Percentiles rank a stretch among this genome's conserved stretches.
These are phyloP conservation scores for Melocanna baccifera DNA, from an alignment of 176 grass and related monocot genomes.

Conservation along the genomic window DNA sequence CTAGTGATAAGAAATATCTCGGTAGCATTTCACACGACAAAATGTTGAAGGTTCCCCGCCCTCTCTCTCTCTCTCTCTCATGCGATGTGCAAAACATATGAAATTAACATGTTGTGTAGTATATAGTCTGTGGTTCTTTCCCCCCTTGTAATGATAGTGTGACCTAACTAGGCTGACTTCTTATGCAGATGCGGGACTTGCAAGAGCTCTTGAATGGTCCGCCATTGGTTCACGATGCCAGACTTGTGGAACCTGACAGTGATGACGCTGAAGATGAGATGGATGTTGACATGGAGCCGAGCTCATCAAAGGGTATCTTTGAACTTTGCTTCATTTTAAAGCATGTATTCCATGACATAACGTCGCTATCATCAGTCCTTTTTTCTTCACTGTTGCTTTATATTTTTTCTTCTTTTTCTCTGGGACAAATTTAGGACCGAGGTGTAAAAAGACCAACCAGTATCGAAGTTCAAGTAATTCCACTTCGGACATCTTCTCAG, in stretches of 20 bases:
- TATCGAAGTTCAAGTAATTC: background rate
- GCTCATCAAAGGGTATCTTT: slow-evolving; percentile 29
- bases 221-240: slow-evolving; percentile 8
- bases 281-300: slow-evolving; percentile 42
- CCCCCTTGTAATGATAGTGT: background rate
- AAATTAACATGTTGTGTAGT: background rate
- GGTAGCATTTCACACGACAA: slow-evolving; percentile 59
- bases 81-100: background rate
- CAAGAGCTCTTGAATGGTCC: slow-evolving; percentile 41
- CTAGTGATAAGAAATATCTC: slow-evolving; percentile 38
- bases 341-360: background rate
- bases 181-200: slow-evolving; percentile 46
- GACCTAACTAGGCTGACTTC: too few species aligned
- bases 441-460: background rate
- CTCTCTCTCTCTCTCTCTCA: background rate
- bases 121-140: background rate
- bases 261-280: background rate
- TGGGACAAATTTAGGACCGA: background rate
- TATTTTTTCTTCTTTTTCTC: background rate
- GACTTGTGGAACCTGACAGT: slow-evolving; percentile 14
- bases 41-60: slow-evolving; percentile 47
- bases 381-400: background rate
- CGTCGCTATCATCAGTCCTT: background rate
- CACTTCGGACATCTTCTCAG: slow-evolving; percentile 12
- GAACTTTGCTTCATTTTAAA: background rate